Conservation (phyloP, 768 basidiomycete species). For the Amanita exitialis region DNA sequence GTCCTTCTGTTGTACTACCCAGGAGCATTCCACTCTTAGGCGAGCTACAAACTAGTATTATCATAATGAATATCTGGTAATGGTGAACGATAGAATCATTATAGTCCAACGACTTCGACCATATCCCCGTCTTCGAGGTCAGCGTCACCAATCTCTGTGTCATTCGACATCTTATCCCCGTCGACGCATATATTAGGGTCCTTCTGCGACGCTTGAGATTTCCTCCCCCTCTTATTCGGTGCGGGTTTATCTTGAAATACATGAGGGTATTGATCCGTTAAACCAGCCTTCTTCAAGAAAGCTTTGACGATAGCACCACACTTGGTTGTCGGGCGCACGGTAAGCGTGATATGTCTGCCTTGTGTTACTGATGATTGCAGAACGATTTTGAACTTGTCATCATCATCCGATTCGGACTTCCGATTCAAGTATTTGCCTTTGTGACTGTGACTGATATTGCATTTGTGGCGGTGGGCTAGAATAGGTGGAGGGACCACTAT, state of each 20-base stretch:
- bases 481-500: slow-evolving; percentile 3
- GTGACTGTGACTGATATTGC: slow-evolving; percentile 8
- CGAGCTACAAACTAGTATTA: slow-evolving; percentile 3
- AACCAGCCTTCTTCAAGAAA: slow-evolving; percentile 58
- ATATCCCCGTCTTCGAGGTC: slow-evolving; percentile 76
- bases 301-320: slow-evolving; percentile 70
- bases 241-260: slow-evolving; percentile 19
- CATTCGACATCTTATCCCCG: slow-evolving; percentile 58
- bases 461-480: background rate
- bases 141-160: slow-evolving; percentile 49
- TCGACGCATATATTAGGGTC: slow-evolving; percentile 52
- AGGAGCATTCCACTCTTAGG: background rate
- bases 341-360: slow-evolving; percentile 48
- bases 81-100: slow-evolving; percentile 6
- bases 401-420: slow-evolving; percentile 31
- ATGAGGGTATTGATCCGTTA: slow-evolving; percentile 43
- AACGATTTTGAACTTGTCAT: slow-evolving; percentile 54
- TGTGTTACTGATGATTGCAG: slow-evolving; percentile 45
- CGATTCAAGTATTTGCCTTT: slow-evolving; percentile 15
- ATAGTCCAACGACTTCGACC: slow-evolving; percentile 64
- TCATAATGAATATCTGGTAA: background rate
- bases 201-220: slow-evolving; percentile 21
- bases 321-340: slow-evolving; percentile 65
- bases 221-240: slow-evolving; percentile 22
- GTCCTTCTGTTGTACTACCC: background rate